Base-by-base conservation (phyloP, 208 protist genomes). In the Trypanosoma boissoni region DNA sequence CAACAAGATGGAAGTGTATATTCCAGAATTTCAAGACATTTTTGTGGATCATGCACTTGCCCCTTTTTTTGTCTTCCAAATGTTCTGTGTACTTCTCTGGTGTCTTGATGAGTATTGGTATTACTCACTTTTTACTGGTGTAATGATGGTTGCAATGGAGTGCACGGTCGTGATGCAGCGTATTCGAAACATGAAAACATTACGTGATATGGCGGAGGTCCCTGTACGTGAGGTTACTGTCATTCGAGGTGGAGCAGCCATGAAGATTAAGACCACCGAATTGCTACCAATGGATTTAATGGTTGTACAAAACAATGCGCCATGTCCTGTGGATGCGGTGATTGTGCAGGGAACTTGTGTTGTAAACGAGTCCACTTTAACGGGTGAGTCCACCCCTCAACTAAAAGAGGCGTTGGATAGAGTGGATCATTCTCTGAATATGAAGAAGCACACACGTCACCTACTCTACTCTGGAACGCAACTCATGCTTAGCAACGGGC, bases 21-120 rank as follows among this genome's bases (percentile, higher is more conserved):
- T 98, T 36, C 97, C 96, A n/a, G 76, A 90, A 32, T 99, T 99
- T 60, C 68, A 86, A 24, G 85, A 90, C 45, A 82, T 99, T 42
- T 97, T 98, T 44, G 86, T 94, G 28, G 96, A 99, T 63, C 97
- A 99, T 69, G 91, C 91, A 23, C 65, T 98, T 18, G 89, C 95
- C 4, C 98, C 98, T 12, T 99, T 99, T 77, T 99, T 99, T 70
- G 94, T 99, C 1, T 99, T 99, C 62, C 98, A 99, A 78, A 95
- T 99, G 80, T 98, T 97, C 65, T 98, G 95, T 68, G 91, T 98
- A 27, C 65, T 97, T 14, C 79, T 98, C 4, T 98, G 95, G 96
- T 95, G 87, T 72, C 71, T 98, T 5, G 97, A 99, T 73, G 97
- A 98, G 64, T 98, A 99, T 78, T 96, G 92, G 87, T 98, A 98